Base-by-base conservation (phyloP, 768 basidiomycete species). In the Amyloporia xantha region DNA sequence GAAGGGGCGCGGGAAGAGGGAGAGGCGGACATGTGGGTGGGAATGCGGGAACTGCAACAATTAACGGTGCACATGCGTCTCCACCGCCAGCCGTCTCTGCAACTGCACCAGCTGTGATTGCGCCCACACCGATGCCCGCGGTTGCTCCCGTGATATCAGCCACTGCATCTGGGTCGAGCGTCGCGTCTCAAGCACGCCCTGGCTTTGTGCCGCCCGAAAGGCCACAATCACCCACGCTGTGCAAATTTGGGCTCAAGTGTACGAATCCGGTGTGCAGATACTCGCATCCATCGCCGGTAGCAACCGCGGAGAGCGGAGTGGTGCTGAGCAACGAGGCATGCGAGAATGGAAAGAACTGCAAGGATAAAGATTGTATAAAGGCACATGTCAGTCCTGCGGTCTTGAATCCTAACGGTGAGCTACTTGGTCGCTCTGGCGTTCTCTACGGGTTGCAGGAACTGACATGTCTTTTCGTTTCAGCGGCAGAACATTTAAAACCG, bases 281-380 rank as follows among this genome's bases (percentile, higher is more conserved):
- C 66, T 91, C 91, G 7, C 96, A 99, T 65, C 94, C 96, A 4
- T 92, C 89, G 7, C 96, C 96, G n/a, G 91, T 93, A 2, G 94
- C 96, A 5, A 96, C 95, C 15, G 76, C 86, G 26, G 92, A 95
- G 68, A 93, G 88, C 59, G 96, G 94, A 7, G 78, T 99, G 54
- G 96, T 98, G 1, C 73, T 99, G 48, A 95, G 89, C 58, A 92
- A 89, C 49, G 95, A 98, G 49, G 74, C 91, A 17, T 99, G 96
- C 66, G 89, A 93, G 59, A 81, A 84, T 42, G 90, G 90, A 15
- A 86, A 83, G 62, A 72, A 85, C 40, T 99, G 96, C 67, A 83
- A 87, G 60, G 92, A 99, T 66, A 84, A 89, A 62, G 95, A 97
- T 66, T 97, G 93, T 65, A 80, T 86, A 49, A 91, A 91, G 63